Conservation (phyloP, 257 asterid genomes). For the Scutellaria minor region DNA sequence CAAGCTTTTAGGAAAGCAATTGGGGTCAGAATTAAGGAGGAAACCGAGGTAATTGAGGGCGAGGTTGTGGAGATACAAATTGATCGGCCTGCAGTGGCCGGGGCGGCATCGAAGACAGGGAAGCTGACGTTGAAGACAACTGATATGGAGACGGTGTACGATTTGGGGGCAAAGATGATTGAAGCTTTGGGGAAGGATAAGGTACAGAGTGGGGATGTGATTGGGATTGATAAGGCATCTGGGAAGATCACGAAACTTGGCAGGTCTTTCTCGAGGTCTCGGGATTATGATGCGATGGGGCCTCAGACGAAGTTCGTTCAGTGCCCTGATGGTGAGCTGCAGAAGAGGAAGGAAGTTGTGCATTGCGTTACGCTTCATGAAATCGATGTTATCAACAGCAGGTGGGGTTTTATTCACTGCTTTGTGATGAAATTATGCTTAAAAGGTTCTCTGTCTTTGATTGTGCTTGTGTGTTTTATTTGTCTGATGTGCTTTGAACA, state of each 20-base stretch:
- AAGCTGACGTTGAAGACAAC: slow-evolving; percentile 81
- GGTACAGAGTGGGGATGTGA: slow-evolving; percentile 92
- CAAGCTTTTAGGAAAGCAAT: slow-evolving; percentile 89
- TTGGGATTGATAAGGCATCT: slow-evolving; percentile 89
- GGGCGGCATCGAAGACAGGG: slow-evolving; percentile 86
- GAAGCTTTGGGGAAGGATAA: slow-evolving; percentile 91
- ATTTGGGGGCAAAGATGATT: slow-evolving; percentile 88
- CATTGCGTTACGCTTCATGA: slow-evolving; percentile 93
- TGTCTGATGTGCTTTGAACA: slow-evolving; percentile 6
- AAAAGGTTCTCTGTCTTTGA: neutral
- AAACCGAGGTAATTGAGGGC: slow-evolving; percentile 88
- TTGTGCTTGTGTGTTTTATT: neutral
- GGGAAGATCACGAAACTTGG: slow-evolving; percentile 90
- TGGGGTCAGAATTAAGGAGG: slow-evolving; percentile 88
- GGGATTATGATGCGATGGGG: slow-evolving; percentile 97
- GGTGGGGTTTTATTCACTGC: slow-evolving; percentile 40
- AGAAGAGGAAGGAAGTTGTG: slow-evolving; percentile 95
- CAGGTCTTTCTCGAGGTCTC: slow-evolving; percentile 82
- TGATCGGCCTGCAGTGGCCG: slow-evolving; percentile 82
- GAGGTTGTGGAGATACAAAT: slow-evolving; percentile 85
- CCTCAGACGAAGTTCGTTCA: slow-evolving; percentile 94
- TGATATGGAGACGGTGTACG: slow-evolving; percentile 90
- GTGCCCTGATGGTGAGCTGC: slow-evolving; percentile 98
- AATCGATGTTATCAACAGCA: slow-evolving; percentile 93
- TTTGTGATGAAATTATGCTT: neutral